phyloP scores from a whole-genome alignment of 768 basidiomycete genomes.

The Tephrocybe rancida region DNA sequence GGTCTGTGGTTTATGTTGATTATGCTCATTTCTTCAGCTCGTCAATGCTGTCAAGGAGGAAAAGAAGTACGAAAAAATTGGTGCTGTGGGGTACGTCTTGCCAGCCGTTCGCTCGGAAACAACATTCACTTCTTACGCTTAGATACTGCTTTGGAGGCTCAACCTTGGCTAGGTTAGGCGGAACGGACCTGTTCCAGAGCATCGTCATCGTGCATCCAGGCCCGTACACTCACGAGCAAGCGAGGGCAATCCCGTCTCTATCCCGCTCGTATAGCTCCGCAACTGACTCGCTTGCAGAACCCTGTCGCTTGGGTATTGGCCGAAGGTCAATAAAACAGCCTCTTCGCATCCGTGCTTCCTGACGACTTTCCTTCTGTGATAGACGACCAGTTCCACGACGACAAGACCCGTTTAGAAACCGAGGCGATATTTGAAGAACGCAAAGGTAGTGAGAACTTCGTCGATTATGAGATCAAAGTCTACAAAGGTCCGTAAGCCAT shows the following conservation, averaged over 20 bases:
- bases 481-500: constrained; percentile 16
- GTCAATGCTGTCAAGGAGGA: constrained; percentile 33
- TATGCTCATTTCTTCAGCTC: too few relatives aligned
- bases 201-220: constrained; percentile 22
- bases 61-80: constrained; percentile 39
- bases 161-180: constrained; percentile 9
- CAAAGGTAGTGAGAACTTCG: constrained; percentile 15
- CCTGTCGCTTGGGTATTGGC: constrained; percentile 21
- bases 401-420: background rate
- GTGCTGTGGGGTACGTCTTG: constrained; percentile 34
- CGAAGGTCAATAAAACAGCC: constrained; percentile 19
- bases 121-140: background rate
- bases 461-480: constrained; percentile 23
- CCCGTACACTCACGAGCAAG: constrained; percentile 10
- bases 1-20: too few relatives aligned
- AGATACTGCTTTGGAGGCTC: constrained; percentile 23
- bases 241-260: constrained; percentile 8
- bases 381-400: background rate
- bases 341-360: too few relatives aligned
- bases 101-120: too few relatives aligned
- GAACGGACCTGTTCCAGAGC: constrained; percentile 11
- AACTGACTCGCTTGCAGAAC: background rate
- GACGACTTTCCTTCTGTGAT: background rate
- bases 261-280: background rate
- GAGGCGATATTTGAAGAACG: constrained; percentile 19